phyloP scores from a whole-genome alignment of 2,329 filamentous ascomycete genomes.

The Cladosporium sp. region DNA sequence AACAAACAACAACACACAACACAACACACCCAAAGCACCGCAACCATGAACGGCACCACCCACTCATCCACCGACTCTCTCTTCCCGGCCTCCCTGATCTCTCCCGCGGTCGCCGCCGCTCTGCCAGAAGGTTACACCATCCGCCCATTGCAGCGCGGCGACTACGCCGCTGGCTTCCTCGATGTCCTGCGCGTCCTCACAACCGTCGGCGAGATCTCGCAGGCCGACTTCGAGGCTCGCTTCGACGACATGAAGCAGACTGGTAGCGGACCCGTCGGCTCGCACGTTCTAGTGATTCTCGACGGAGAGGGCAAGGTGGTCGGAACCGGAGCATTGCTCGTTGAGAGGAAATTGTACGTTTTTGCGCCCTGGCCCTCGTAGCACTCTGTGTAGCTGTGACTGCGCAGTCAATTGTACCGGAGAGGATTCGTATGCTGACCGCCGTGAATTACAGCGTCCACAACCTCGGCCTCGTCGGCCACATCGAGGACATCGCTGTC shows the following conservation, averaged over 20 bases:
- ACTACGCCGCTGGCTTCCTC: constrained; percentile 82
- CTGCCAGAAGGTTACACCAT: constrained; percentile 82
- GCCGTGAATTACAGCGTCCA: constrained; percentile 59
- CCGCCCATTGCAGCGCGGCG: constrained; percentile 74
- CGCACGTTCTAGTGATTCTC: constrained; percentile 85
- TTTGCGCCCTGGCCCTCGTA: too few species aligned
- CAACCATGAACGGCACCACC: constrained; percentile 21
- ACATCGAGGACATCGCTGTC: constrained; percentile 98
- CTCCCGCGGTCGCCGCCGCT: constrained; percentile 67
- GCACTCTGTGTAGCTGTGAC: neutral
- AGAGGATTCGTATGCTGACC: neutral
- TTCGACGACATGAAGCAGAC: constrained; percentile 73
- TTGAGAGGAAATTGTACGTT: constrained; percentile 89
- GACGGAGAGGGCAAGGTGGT: constrained; percentile 73
- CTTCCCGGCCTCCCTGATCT: constrained; percentile 77
- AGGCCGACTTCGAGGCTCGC: constrained; percentile 73
- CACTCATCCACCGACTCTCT: constrained; percentile 47
- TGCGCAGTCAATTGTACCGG: neutral
- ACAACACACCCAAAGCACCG: neutral
- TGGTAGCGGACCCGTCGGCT: constrained; percentile 61
- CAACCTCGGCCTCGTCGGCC: constrained; percentile 78
- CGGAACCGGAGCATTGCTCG: constrained; percentile 85
- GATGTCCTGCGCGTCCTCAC: constrained; percentile 90
- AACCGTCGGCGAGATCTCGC: constrained; percentile 82
- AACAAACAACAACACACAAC: neutral